phyloP scores from a whole-genome alignment of 345 rosid genomes.

The Salix viminalis region DNA sequence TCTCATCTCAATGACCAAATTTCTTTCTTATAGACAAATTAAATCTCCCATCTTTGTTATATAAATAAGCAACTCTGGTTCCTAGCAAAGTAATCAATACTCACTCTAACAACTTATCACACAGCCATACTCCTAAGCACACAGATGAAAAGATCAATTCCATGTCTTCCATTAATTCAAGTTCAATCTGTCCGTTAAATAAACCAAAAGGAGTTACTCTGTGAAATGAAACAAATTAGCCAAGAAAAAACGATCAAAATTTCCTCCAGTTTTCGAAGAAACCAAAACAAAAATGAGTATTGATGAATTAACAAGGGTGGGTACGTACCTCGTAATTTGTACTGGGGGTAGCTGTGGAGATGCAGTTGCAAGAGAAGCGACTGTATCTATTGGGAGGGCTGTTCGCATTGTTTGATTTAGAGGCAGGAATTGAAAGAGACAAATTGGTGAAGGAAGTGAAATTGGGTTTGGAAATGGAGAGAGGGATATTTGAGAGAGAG shows the following conservation, averaged over 20 bases:
- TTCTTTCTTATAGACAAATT: too few relatives aligned
- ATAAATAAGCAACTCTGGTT: too few relatives aligned
- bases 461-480: conserved; percentile 12
- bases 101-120: too few relatives aligned
- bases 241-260: background rate
- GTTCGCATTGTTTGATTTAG: conserved; percentile 6
- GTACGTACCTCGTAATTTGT: conserved; percentile 48
- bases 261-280: background rate
- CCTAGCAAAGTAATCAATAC: too few relatives aligned
- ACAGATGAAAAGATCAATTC: too few relatives aligned
- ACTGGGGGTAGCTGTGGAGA: conserved; percentile 41
- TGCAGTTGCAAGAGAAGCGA: conserved; percentile 41
- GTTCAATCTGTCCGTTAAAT: too few relatives aligned
- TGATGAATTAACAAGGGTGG: background rate
- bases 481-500: background rate
- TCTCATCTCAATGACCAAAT: too few relatives aligned
- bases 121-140: too few relatives aligned
- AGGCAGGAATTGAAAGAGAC: background rate
- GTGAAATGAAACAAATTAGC: too few relatives aligned
- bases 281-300: background rate
- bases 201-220: too few relatives aligned
- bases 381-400: conserved; percentile 11
- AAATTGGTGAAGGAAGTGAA: conserved; percentile 5
- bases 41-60: too few relatives aligned
- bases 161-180: too few relatives aligned